Percentiles rank a stretch among this genome's conserved stretches.
These are phyloP conservation scores for Mucor racemosus DNA, from an alignment of 371 early-diverging fungal species.

Conservation along the genomic window DNA sequence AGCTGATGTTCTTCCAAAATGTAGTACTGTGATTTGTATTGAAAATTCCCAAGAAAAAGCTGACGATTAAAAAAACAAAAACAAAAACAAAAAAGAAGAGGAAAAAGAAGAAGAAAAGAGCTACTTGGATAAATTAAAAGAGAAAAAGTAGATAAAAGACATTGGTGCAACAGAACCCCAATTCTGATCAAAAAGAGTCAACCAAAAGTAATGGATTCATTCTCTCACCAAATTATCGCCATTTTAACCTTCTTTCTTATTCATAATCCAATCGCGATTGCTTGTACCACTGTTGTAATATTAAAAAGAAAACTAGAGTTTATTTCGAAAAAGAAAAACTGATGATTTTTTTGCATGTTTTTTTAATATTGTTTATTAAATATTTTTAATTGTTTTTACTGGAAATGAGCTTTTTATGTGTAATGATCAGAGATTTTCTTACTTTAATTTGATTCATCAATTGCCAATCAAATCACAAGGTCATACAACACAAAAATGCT, in stretches of 20 bases:
- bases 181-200: slow-evolving; percentile 17
- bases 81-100: neutral
- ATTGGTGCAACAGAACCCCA: slow-evolving; percentile 8
- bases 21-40: too few relatives aligned
- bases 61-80: neutral
- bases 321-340: neutral
- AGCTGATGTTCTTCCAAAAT: too few relatives aligned
- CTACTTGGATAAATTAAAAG: slow-evolving; percentile 10
- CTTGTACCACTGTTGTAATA: slow-evolving; percentile 4
- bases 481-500: neutral
- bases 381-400: too few relatives aligned
- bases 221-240: slow-evolving; percentile 8
- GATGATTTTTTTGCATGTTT: neutral
- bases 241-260: slow-evolving; percentile 5
- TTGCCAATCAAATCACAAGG: neutral
- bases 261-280: slow-evolving; percentile 6
- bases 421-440: neutral
- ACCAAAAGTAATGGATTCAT: slow-evolving; percentile 6
- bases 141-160: neutral
- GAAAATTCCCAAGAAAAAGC: neutral
- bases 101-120: slow-evolving; percentile 10
- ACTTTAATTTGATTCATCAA: neutral
- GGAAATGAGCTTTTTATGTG: too few relatives aligned
- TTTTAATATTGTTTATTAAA: too few relatives aligned
- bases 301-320: neutral